phyloP scores from a whole-genome alignment of 1,284 basidiomycete species.

The Austropuccinia psidii region DNA sequence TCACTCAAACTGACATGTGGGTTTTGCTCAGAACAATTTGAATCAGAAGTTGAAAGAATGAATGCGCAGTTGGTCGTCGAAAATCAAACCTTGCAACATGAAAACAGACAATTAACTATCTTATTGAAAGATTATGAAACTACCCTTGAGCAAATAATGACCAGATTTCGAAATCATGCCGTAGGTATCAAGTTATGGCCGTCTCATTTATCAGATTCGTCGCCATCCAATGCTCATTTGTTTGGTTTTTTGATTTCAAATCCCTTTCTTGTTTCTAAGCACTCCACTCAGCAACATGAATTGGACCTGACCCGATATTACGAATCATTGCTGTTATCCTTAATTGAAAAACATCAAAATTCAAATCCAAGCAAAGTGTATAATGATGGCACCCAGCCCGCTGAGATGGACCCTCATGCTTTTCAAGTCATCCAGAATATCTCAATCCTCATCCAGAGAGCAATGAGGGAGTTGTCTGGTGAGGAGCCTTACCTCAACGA shows the following conservation, averaged over 20 bases:
- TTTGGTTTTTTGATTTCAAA: background rate
- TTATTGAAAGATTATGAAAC: constrained; percentile 89
- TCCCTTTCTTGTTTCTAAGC: constrained; percentile 50
- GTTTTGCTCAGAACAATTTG: constrained; percentile 65
- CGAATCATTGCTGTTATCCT: constrained; percentile 68
- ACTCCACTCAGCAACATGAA: constrained; percentile 86
- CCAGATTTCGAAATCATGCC: constrained; percentile 84
- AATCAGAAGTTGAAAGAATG: constrained; percentile 80
- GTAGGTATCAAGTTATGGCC: constrained; percentile 54
- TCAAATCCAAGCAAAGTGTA: background rate
- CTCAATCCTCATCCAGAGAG: constrained; percentile 33
- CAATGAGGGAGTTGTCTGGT: constrained; percentile 24
- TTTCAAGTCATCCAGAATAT: constrained; percentile 28
- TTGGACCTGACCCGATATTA: constrained; percentile 82
- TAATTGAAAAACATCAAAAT: constrained; percentile 55
- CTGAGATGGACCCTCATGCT: constrained; percentile 45
- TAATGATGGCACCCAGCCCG: constrained; percentile 55
- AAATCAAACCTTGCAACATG: constrained; percentile 81
- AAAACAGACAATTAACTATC: constrained; percentile 83
- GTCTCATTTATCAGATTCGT: background rate
- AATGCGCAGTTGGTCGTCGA: constrained; percentile 87
- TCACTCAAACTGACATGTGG: background rate
- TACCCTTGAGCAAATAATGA: constrained; percentile 92
- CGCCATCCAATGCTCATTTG: background rate
- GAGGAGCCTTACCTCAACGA: constrained; percentile 51